Conservation (phyloP, 805 yeast genomes). For the Pichia occidentalis region DNA sequence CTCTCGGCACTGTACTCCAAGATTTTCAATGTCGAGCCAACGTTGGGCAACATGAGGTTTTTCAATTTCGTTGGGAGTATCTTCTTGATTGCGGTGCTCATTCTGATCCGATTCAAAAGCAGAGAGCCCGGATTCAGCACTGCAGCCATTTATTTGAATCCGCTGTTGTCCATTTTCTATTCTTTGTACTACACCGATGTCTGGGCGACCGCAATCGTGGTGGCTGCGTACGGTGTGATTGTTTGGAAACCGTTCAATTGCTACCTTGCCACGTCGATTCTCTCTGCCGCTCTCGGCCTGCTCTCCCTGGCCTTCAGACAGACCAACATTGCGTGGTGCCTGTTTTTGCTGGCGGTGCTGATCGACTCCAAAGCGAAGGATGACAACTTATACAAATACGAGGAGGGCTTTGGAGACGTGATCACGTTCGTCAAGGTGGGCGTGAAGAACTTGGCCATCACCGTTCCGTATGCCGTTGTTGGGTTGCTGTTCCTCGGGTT, state of each 20-base stretch:
- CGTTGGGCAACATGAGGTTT: conserved; percentile 39
- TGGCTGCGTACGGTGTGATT: conserved; percentile 47
- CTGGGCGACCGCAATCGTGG: conserved; percentile 74
- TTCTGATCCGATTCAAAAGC: conserved; percentile 13
- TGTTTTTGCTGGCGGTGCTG: conserved; percentile 47
- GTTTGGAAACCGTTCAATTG: conserved; percentile 24
- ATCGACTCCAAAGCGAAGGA: conserved; percentile 44
- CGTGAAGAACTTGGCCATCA: conserved; percentile 24
- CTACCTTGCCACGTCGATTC: conserved; percentile 19
- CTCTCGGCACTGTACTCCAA: conserved; percentile 36
- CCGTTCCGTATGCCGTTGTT: conserved; percentile 49
- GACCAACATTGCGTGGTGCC: conserved; percentile 86
- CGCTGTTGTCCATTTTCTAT: conserved; percentile 67
- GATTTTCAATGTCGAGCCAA: conserved; percentile 26
- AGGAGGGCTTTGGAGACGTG: conserved; percentile 24
- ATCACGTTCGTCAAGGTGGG: conserved; percentile 26
- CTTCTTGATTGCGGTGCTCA: conserved; percentile 28
- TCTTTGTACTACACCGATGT: conserved; percentile 87
- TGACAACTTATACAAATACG: conserved; percentile 25
- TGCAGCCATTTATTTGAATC: conserved; percentile 44
- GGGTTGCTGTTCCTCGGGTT: conserved; percentile 50
- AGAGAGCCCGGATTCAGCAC: conserved; percentile 16
- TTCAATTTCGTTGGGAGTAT: conserved; percentile 65
- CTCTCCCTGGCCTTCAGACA: conserved; percentile 75
- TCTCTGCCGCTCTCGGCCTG: conserved; percentile 52